Evolutionary conservation across 495 filamentous ascomycete genomes (phyloP), one percentile per base, ranked within the genome.

Genomic region (Aspergillus biplanus): DNA sequence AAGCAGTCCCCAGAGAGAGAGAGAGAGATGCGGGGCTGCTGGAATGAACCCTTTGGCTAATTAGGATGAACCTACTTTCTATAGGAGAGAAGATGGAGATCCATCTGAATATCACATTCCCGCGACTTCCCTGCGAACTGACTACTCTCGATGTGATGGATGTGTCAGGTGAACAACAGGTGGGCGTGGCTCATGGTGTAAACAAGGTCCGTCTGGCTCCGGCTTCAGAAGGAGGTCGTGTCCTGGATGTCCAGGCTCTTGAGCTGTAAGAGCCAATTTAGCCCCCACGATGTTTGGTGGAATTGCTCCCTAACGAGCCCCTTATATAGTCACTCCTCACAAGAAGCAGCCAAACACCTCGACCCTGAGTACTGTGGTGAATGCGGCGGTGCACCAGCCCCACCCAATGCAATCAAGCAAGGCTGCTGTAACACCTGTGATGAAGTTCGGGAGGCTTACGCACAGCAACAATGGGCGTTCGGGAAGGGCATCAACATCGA

Each of bases 101-200:
- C 64, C 92, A 97, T 74, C 84, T 99, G 79, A 99, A 99, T 82
- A 91, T 99, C 66, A 94, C 91, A 18, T 99, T 99, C 76, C 95
- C 96, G 6, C 88, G 88, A 35, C 82, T 99, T 34, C 95, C 95
- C 35, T 99, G 95, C 80, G 93, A 98, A 75, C 87, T 99, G 52
- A 78, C 98, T 56, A 97, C 95, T 15, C 87, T 99, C 65, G 95
- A 99, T 72, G 94, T 99, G 42, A 98, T 99, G 95, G 95, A 99
- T 76, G 93, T 99, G 11, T 96, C 91, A 13, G 95, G 95, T 47
- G 95, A 99, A 74, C 90, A 97, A 71, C 95, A 99, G 72, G 88
- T 89, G 54, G 96, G 95, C 47, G 90, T 99, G 58, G 86, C 89
- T 70, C 94, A 98, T 72, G 95, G 95, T 32, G 86, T 99, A 63